phyloP scores from a whole-genome alignment of 2,329 filamentous ascomycete genomes.

The Niveomyces coronatus region DNA sequence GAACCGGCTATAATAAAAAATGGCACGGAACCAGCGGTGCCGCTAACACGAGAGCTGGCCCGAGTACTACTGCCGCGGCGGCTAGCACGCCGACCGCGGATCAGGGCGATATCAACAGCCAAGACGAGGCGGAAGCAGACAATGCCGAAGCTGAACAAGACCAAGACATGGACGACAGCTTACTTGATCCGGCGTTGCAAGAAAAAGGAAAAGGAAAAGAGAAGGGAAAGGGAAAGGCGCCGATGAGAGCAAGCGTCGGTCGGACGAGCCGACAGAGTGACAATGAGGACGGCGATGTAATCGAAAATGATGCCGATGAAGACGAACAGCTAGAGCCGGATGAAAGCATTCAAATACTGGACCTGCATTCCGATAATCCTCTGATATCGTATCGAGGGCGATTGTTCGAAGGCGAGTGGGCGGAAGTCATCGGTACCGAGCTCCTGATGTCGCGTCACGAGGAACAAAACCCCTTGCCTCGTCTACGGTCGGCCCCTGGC shows the following conservation, averaged over 20 bases:
- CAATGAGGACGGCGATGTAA: slow-evolving; percentile 2
- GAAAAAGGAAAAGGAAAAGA: slow-evolving; percentile 13
- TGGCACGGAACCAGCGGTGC: slow-evolving; percentile 22
- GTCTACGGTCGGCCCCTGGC: slow-evolving; percentile 28
- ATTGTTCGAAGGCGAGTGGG: slow-evolving; percentile 73
- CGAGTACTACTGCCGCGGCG: background rate
- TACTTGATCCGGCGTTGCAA: slow-evolving; percentile 17
- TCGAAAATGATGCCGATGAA: slow-evolving; percentile 5
- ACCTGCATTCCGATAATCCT: slow-evolving; percentile 65
- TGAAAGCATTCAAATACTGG: slow-evolving; percentile 65
- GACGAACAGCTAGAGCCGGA: slow-evolving; percentile 9
- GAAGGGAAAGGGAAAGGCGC: slow-evolving; percentile 8
- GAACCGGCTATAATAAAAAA: slow-evolving; percentile 38
- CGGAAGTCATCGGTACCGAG: slow-evolving; percentile 74
- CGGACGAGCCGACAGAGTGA: slow-evolving; percentile 5
- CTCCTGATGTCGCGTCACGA: slow-evolving; percentile 61
- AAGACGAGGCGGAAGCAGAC: slow-evolving; percentile 21
- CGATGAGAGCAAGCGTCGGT: slow-evolving; percentile 10
- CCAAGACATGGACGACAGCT: slow-evolving; percentile 22
- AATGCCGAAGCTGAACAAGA: slow-evolving; percentile 16
- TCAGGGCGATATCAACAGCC: slow-evolving; percentile 17
- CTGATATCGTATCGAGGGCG: slow-evolving; percentile 70
- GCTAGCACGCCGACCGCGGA: slow-evolving; percentile 13
- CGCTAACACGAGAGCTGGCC: slow-evolving; percentile 15
- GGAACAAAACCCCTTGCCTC: slow-evolving; percentile 32